These are phyloP conservation scores for Conticribra weissflogii DNA, from an alignment of 108 stramenopile species.

Conservation along the genomic window DNA sequence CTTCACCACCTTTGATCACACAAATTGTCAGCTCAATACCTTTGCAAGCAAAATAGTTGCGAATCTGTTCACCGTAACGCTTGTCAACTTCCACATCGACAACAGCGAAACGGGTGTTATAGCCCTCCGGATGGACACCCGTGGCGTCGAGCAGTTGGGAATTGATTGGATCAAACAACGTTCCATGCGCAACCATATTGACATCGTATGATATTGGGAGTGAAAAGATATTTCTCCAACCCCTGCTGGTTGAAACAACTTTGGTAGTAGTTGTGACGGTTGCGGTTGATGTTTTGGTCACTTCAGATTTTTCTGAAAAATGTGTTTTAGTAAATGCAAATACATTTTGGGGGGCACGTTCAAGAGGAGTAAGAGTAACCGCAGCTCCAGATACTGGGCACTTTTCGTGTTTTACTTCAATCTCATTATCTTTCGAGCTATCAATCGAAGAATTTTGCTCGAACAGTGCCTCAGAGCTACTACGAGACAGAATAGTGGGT, in stretches of 20 bases:
- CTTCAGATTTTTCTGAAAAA: constrained; percentile 54
- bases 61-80: constrained; percentile 72
- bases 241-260: constrained; percentile 67
- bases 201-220: constrained; percentile 92
- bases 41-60: constrained; percentile 63
- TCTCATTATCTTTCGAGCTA: constrained; percentile 36
- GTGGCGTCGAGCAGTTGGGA: constrained; percentile 79
- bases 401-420: constrained; percentile 53
- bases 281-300: constrained; percentile 62
- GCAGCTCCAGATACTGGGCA: constrained; percentile 71
- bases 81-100: constrained; percentile 77
- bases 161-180: constrained; percentile 74
- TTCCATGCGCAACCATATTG: constrained; percentile 82
- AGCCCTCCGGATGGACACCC: constrained; percentile 76
- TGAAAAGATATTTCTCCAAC: constrained; percentile 88
- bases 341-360: constrained; percentile 86
- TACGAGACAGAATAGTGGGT: constrained; percentile 44
- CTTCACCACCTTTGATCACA: constrained; percentile 78
- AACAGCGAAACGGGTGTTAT: constrained; percentile 86
- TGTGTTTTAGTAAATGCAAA: constrained; percentile 79
- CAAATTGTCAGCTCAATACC: constrained; percentile 71
- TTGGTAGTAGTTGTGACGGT: constrained; percentile 85
- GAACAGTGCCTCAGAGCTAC: constrained; percentile 29
- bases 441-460: constrained; percentile 51
- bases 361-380: constrained; percentile 67